phyloP scores from a whole-genome alignment of 2,329 filamentous ascomycete species.

The Claviceps humidiphila region DNA sequence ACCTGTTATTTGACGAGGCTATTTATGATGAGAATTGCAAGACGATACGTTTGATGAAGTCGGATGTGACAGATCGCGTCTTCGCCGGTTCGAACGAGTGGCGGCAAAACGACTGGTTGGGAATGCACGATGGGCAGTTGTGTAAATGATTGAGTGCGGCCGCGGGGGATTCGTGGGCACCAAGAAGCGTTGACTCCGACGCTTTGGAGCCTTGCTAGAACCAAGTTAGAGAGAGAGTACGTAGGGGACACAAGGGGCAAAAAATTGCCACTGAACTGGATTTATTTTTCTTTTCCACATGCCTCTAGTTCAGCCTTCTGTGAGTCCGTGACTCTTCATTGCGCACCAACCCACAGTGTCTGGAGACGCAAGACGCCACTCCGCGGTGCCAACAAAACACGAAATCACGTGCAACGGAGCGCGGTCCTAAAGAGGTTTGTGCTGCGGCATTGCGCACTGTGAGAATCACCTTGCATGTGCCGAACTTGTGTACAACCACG shows the following conservation, averaged over 20 bases:
- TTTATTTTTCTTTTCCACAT: not conserved
- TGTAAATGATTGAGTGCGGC: not conserved
- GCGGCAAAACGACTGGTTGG: too few species aligned
- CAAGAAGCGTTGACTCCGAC: not conserved
- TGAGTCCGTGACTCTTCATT: conserved; percentile 3
- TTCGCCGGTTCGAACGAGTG: too few species aligned
- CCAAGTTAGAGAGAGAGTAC: not conserved
- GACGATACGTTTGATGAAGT: not conserved
- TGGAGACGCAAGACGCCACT: conserved; percentile 3
- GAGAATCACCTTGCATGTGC: not conserved
- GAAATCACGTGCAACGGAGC: conserved; percentile 18
- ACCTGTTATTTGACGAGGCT: not conserved
- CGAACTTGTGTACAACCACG: not conserved
- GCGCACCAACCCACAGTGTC: conserved; percentile 19
- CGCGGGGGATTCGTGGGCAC: not conserved
- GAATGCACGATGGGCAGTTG: too few species aligned
- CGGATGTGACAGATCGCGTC: not conserved
- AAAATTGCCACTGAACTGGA: conserved; percentile 16
- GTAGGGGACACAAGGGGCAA: conserved; percentile 6
- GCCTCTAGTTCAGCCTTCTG: not conserved
- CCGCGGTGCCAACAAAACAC: conserved; percentile 19
- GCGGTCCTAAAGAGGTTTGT: conserved; percentile 7
- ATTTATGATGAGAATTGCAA: too few species aligned
- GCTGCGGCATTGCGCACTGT: not conserved
- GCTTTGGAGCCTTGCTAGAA: too few species aligned